phyloP scores from a whole-genome alignment of 2,329 filamentous ascomycete species.

The Cadophora luteo-olivacea region DNA sequence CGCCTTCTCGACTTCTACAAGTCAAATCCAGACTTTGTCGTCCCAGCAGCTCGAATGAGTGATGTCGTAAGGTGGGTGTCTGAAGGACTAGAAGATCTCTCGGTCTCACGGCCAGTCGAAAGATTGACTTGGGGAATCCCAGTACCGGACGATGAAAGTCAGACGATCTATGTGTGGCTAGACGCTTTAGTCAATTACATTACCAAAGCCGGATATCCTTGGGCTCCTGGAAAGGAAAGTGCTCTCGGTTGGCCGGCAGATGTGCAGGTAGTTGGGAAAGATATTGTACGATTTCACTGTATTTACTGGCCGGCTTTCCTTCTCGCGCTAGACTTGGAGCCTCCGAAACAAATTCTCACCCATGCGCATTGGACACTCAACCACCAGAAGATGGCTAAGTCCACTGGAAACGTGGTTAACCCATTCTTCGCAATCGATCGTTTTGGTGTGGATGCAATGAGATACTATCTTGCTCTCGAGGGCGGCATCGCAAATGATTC shows the following conservation, averaged over 20 bases:
- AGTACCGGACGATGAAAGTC: conserved; percentile 81
- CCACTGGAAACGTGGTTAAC: conserved; percentile 91
- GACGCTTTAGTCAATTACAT: conserved; percentile 95
- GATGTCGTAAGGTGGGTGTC: conserved; percentile 80
- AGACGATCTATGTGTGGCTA: conserved; percentile 98
- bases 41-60: conserved; percentile 74
- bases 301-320: conserved; percentile 98
- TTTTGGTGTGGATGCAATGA: conserved; percentile 86
- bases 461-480: conserved; percentile 85
- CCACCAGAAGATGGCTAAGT: conserved; percentile 95
- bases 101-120: conserved; percentile 80
- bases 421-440: conserved; percentile 90
- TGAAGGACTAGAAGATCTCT: conserved; percentile 83
- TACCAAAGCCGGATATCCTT: conserved; percentile 86
- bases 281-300: conserved; percentile 95
- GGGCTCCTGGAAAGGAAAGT: conserved; percentile 68
- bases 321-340: conserved; percentile 81
- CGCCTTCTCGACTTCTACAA: conserved; percentile 79
- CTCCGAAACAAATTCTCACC: conserved; percentile 80
- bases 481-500: conserved; percentile 80
- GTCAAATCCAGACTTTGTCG: conserved; percentile 78
- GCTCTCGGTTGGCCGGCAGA: conserved; percentile 85
- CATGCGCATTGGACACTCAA: conserved; percentile 97
- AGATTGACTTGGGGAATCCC: conserved; percentile 87
- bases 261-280: conserved; percentile 92